Conservation (phyloP, 2,329 filamentous ascomycete species). For the Zymoseptoria ardabiliae region DNA sequence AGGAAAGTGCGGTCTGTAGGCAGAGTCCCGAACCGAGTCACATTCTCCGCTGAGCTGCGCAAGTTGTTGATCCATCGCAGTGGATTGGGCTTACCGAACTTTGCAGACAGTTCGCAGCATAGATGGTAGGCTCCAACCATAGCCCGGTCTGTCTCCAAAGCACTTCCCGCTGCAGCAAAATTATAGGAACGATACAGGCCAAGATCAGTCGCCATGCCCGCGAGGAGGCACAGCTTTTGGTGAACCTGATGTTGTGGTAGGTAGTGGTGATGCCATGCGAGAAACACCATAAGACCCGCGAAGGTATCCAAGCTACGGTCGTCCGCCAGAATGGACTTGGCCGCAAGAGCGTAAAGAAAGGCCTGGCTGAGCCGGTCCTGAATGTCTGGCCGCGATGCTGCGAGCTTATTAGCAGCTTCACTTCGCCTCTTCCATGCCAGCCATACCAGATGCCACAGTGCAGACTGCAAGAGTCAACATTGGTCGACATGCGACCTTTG, state of each 20-base stretch:
- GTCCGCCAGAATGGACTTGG: constrained; percentile 18
- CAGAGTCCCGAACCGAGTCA: constrained; percentile 6
- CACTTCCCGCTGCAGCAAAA: constrained; percentile 9
- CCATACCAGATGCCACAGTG: constrained; percentile 13
- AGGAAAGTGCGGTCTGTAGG: constrained; percentile 12
- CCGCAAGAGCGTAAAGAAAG: constrained; percentile 21
- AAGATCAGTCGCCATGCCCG: constrained; percentile 23
- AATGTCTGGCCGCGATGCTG: constrained; percentile 11
- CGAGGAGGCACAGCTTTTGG: constrained; percentile 20
- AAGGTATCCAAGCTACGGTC: constrained; percentile 22
- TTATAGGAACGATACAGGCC: constrained; percentile 15
- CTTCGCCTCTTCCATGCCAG: not conserved
- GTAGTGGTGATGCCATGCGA: constrained; percentile 24
- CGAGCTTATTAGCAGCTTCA: not conserved
- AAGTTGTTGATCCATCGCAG: constrained; percentile 21
- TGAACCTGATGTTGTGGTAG: constrained; percentile 19
- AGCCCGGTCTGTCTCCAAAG: constrained; percentile 16
- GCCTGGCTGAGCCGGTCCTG: constrained; percentile 19
- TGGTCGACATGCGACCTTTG: constrained; percentile 19
- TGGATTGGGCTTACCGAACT: constrained; percentile 20
- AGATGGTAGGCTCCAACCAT: constrained; percentile 25
- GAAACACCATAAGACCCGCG: constrained; percentile 19
- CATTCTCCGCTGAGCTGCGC: constrained; percentile 13
- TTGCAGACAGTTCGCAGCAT: constrained; percentile 16
- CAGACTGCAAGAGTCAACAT: constrained; percentile 22